Conservation (phyloP, 176 grass and related monocot species). For the Ensete glaucum region DNA sequence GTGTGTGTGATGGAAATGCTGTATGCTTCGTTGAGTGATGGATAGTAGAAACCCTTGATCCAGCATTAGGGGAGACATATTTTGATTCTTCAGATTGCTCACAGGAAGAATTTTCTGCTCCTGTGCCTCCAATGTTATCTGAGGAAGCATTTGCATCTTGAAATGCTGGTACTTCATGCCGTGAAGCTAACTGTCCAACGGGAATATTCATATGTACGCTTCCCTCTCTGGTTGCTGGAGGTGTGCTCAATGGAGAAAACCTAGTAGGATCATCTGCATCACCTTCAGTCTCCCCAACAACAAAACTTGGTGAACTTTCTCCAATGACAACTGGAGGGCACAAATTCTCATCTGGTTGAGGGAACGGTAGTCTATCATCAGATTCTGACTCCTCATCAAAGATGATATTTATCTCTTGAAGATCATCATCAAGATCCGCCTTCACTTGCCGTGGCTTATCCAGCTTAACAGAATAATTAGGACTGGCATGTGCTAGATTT, state of each 20-base stretch:
- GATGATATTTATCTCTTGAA: slow-evolving; percentile 79
- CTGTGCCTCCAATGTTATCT: slow-evolving; percentile 28
- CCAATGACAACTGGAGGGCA: slow-evolving; percentile 64
- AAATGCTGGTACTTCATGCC: slow-evolving; percentile 18
- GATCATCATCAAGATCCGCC: slow-evolving; percentile 69
- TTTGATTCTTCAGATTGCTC: slow-evolving; percentile 36
- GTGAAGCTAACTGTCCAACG: background rate
- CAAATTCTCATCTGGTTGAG: slow-evolving; percentile 78
- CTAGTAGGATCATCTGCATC: slow-evolving; percentile 37
- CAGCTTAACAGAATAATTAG: slow-evolving; percentile 36
- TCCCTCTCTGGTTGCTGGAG: slow-evolving; percentile 27
- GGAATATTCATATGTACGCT: slow-evolving; percentile 22
- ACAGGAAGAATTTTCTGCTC: slow-evolving; percentile 24
- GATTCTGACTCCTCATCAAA: slow-evolving; percentile 88
- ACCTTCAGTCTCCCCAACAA: slow-evolving; percentile 41
- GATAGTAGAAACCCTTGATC: slow-evolving; percentile 14
- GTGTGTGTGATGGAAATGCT: slow-evolving; percentile 14
- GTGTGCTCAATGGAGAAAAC: slow-evolving; percentile 23
- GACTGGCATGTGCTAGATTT: slow-evolving; percentile 36
- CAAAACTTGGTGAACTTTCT: slow-evolving; percentile 72
- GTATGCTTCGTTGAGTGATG: slow-evolving; percentile 3
- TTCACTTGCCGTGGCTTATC: slow-evolving; percentile 49
- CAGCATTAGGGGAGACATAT: slow-evolving; percentile 27
- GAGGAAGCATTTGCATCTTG: slow-evolving; percentile 34
- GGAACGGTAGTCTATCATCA: slow-evolving; percentile 86